Evolutionary conservation across 2,329 filamentous ascomycete species (phyloP).

Genomic region (Atkinsonella hypoxylon): DNA sequence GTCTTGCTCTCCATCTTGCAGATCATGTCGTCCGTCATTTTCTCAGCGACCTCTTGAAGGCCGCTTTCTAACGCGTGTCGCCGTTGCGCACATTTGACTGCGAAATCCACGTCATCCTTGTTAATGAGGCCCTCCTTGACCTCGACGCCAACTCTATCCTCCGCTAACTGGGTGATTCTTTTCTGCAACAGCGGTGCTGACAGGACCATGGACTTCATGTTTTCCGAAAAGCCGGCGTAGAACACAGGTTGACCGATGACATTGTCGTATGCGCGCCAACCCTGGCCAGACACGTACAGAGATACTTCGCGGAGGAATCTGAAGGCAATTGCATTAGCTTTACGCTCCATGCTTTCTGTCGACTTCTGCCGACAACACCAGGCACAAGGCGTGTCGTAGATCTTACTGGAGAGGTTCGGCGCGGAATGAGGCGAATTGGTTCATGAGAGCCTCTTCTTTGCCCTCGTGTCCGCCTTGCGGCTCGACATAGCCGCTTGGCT

Average conservation of each 20-base stretch:
- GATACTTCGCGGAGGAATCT: conserved; percentile 91
- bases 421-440: conserved; percentile 80
- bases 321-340: conserved; percentile 9
- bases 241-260: conserved; percentile 87
- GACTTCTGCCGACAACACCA: neutral
- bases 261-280: conserved; percentile 90
- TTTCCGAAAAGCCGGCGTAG: conserved; percentile 82
- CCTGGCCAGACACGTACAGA: conserved; percentile 81
- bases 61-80: conserved; percentile 57
- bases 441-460: conserved; percentile 60
- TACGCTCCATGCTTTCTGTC: neutral
- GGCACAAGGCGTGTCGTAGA: neutral
- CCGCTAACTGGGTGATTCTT: conserved; percentile 67
- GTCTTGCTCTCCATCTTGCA: conserved; percentile 96
- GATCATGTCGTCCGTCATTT: conserved; percentile 90
- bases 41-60: conserved; percentile 69
- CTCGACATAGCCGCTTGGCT: conserved; percentile 58
- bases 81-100: conserved; percentile 37
- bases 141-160: conserved; percentile 62
- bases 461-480: conserved; percentile 34
- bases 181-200: conserved; percentile 61
- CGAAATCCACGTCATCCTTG: conserved; percentile 41
- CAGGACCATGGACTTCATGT: conserved; percentile 72
- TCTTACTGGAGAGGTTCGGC: conserved; percentile 48
- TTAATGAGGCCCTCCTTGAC: conserved; percentile 59